Evolutionary conservation across 257 asterid species (phyloP), one percentile per base, ranked within the genome.

Genomic region (Fraxinus americana): DNA sequence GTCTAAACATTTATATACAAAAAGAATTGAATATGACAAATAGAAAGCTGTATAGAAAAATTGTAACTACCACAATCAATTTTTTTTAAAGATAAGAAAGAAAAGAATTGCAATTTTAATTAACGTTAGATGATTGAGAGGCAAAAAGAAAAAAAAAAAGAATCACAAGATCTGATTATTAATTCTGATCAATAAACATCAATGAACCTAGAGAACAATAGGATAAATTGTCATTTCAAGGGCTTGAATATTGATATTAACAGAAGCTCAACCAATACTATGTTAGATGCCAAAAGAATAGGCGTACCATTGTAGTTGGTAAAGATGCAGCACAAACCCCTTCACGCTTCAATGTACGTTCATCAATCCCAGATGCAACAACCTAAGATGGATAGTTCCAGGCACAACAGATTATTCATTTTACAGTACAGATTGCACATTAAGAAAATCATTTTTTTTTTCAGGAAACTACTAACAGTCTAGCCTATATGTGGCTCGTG

Each of bases 311-410:
- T 52, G 99, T 95, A 74, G 99, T 95, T 50, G 99, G 99, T 83
- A 95, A 89, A 73, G 99, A 95, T 82, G 99, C 99, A 81, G 99
- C 99, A 80, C 99, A 95, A 77, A 95, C 99, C 75, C 99, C 99
- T 85, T 95, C 99, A 74, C 98, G 99, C 90, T 95, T 95, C 66
- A 95, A 84, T 14, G 98, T 95, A 13, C 97, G 96, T 77, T 95
- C 98, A 84, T 95, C 99, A 81, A 95, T 82, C 79, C 99, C 99
- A 73, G 98, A 93, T 76, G 99, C 99, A 75, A 95, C 99, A 30
- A 95, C 98, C 99, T 93, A 79, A 65, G 38, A 80, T 54, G 50
- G 63, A 75, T 72, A 39, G 41, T 34, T 68, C 57, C 75, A 66
- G 79, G 59, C 50, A 70, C 19, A 59, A 72, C 69, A 74, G 11